Conservation (phyloP, 1,284 basidiomycete species). For the Puccinia hordei region DNA sequence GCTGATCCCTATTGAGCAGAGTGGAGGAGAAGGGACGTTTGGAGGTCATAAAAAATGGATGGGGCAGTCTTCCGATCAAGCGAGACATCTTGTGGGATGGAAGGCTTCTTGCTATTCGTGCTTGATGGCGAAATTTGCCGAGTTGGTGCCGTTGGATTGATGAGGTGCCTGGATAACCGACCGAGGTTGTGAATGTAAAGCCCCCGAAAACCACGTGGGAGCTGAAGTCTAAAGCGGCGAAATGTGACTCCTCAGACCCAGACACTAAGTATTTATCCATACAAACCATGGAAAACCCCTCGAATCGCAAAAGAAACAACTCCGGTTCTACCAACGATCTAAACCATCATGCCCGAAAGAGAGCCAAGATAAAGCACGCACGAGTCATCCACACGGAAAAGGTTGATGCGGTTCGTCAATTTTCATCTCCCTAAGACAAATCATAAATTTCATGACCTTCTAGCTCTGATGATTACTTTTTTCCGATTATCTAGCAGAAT, state of each 20-base stretch:
- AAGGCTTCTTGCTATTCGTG: not conserved
- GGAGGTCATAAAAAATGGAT: not conserved
- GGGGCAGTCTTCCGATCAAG: not conserved
- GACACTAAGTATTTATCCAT: too few relatives aligned
- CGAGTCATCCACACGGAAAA: constrained; percentile 26
- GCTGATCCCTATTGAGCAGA: not conserved
- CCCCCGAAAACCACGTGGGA: too few relatives aligned
- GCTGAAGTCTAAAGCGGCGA: too few relatives aligned
- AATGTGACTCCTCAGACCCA: too few relatives aligned
- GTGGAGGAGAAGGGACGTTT: constrained; percentile 16
- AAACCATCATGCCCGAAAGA: constrained; percentile 22
- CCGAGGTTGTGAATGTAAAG: too few relatives aligned
- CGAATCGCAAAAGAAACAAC: constrained; percentile 6
- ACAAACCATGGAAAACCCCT: constrained; percentile 6
- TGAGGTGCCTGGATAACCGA: too few relatives aligned
- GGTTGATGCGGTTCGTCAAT: constrained; percentile 13
- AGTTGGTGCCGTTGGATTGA: not conserved
- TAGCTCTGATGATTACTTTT: not conserved
- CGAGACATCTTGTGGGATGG: constrained; percentile 2
- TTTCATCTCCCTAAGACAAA: not conserved
- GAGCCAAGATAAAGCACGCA: constrained; percentile 36
- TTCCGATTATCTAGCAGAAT: not conserved
- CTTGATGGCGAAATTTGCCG: not conserved
- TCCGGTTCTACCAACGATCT: not conserved
- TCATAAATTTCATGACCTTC: not conserved